A percentile compares a stretch with the other conserved stretches of the same genome.
Conservation (phyloP, 257 asterid genomes). For the Capsicum pubescens region DNA sequence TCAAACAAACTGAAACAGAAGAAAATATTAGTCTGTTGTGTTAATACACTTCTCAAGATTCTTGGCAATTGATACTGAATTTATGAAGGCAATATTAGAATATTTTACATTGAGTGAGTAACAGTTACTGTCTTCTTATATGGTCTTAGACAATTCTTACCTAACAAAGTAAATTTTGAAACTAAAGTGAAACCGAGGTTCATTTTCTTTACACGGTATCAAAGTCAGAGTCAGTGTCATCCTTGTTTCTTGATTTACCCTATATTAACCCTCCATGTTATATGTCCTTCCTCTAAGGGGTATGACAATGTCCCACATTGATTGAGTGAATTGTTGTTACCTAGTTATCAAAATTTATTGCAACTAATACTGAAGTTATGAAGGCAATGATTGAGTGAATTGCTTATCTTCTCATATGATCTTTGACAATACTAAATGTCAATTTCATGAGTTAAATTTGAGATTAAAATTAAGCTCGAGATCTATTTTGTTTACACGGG, state of each 20-base stretch:
- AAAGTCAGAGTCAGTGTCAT: neutral
- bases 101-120: neutral
- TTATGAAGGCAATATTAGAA: neutral
- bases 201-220: neutral
- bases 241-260: neutral
- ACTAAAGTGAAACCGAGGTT: neutral
- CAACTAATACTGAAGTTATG: neutral
- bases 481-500: neutral
- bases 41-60: no score
- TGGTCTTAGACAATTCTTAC: neutral
- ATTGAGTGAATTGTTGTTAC: neutral
- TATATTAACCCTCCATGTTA: neutral
- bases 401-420: no score
- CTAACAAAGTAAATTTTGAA: neutral
- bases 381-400: neutral
- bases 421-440: no score
- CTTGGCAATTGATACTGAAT: no score
- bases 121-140: neutral
- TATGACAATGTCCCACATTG: neutral
- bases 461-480: neutral
- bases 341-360: neutral
- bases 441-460: neutral
- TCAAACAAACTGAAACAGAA: no score
- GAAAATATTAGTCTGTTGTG: no score
- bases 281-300: neutral